Conservation (phyloP, 2,329 filamentous ascomycete genomes). For the Aureobasidium lini region DNA sequence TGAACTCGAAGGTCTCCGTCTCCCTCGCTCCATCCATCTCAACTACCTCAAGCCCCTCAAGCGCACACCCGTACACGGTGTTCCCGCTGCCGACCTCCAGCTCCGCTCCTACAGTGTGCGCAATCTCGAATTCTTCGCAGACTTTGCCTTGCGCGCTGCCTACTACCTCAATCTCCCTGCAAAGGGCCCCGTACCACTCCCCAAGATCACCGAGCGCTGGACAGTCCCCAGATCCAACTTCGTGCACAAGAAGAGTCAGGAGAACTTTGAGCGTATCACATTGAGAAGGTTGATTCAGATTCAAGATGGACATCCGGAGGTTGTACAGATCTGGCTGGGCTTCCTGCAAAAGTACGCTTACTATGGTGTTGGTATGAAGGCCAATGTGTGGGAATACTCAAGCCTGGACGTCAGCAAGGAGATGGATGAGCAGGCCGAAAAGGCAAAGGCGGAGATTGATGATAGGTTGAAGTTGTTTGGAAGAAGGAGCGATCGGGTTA, state of each 20-base stretch:
- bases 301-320: constrained; percentile 81
- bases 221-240: constrained; percentile 85
- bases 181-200: constrained; percentile 76
- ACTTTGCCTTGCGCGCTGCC: constrained; percentile 88
- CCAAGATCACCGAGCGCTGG: constrained; percentile 84
- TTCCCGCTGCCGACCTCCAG: constrained; percentile 85
- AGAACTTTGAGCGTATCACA: constrained; percentile 94
- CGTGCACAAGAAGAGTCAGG: constrained; percentile 93
- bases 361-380: constrained; percentile 98
- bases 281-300: constrained; percentile 82
- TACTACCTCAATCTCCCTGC: constrained; percentile 88
- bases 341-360: constrained; percentile 89
- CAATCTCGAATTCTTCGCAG: constrained; percentile 87
- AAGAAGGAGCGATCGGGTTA: constrained; percentile 19
- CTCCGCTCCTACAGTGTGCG: constrained; percentile 84
- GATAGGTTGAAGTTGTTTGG: constrained; percentile 25
- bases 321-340: constrained; percentile 84
- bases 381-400: constrained; percentile 88
- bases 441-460: constrained; percentile 22
- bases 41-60: constrained; percentile 79
- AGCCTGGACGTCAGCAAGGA: constrained; percentile 33
- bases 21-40: constrained; percentile 75
- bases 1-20: constrained; percentile 40
- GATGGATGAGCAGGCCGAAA: constrained; percentile 29
- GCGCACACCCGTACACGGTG: constrained; percentile 63